Evolutionary conservation across 768 basidiomycete genomes (phyloP).

Genomic region (Tricholoma saponaceum): DNA sequence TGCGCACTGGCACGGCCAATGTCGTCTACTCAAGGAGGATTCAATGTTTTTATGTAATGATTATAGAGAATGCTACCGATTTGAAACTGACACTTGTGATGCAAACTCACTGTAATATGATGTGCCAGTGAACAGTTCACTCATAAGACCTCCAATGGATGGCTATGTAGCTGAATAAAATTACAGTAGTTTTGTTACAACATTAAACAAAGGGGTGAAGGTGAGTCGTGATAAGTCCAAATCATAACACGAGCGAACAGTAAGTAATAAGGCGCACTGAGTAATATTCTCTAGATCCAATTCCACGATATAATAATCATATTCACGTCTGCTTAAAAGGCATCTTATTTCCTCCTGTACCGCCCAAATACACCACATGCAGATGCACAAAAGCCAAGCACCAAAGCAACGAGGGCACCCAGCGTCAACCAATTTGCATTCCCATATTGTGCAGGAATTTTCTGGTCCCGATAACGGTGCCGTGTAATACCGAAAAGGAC

Average conservation of each 20-base stretch:
- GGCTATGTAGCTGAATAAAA: too few relatives aligned
- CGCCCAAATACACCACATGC: conserved; percentile 65
- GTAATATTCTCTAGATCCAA: background rate
- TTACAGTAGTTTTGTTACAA: too few relatives aligned
- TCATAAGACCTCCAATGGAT: too few relatives aligned
- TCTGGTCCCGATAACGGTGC: conserved; percentile 47
- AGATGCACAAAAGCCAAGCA: conserved; percentile 63
- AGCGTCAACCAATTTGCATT: conserved; percentile 84
- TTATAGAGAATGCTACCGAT: conserved; percentile 37
- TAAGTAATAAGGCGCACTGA: background rate
- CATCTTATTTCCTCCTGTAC: conserved; percentile 43
- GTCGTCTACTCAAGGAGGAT: conserved; percentile 30
- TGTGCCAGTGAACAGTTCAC: too few relatives aligned
- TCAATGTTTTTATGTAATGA: conserved; percentile 34
- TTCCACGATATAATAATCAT: background rate
- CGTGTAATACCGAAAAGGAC: conserved; percentile 72
- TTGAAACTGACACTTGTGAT: too few relatives aligned
- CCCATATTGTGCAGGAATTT: conserved; percentile 54
- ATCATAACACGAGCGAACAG: too few relatives aligned
- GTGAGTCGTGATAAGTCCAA: too few relatives aligned
- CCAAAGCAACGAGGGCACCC: conserved; percentile 63
- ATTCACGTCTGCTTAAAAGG: conserved; percentile 9
- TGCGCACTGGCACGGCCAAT: conserved; percentile 29
- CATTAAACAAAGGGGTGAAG: too few relatives aligned
- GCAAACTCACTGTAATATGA: too few relatives aligned